phyloP scores from a whole-genome alignment of 805 yeast genomes.

The Sugiyamaella americana region DNA sequence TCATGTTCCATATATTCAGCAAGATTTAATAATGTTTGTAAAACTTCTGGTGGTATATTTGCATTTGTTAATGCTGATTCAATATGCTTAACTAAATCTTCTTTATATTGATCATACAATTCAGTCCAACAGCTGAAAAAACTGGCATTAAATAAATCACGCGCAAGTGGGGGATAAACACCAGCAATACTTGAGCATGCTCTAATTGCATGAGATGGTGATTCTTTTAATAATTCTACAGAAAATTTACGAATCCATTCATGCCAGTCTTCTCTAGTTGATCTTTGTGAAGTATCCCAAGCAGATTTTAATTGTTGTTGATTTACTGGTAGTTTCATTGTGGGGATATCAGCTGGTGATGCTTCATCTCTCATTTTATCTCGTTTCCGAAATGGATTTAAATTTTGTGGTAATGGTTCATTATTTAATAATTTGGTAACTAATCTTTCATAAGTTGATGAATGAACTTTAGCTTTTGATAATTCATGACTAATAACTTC shows the following conservation, averaged over 20 bases:
- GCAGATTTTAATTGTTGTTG: conserved; percentile 62
- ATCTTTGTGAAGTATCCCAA: conserved; percentile 87
- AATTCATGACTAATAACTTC: conserved; percentile 67
- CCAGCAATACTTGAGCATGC: conserved; percentile 90
- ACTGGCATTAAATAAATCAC: conserved; percentile 86
- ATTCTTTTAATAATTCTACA: conserved; percentile 79
- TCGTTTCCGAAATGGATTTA: conserved; percentile 41
- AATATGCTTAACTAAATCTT: conserved; percentile 77
- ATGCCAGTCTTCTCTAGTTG: conserved; percentile 95
- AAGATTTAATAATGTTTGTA: conserved; percentile 78
- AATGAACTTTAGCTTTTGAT: conserved; percentile 57
- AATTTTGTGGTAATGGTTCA: conserved; percentile 77
- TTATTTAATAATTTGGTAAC: conserved; percentile 72
- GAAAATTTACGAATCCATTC: conserved; percentile 91
- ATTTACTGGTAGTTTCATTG: conserved; percentile 68
- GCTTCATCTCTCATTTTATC: conserved; percentile 53
- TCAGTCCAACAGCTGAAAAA: conserved; percentile 96
- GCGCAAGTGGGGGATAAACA: conserved; percentile 80
- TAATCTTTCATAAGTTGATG: conserved; percentile 71
- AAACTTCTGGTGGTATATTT: conserved; percentile 91
- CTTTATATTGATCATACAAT: conserved; percentile 80
- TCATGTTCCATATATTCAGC: conserved; percentile 98
- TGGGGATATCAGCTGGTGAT: conserved; percentile 58
- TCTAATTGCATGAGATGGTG: conserved; percentile 89
- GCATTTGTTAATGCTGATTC: conserved; percentile 85